Base-by-base conservation (phyloP, 2,329 filamentous ascomycete species). In the Plectosphaerella sp. region DNA sequence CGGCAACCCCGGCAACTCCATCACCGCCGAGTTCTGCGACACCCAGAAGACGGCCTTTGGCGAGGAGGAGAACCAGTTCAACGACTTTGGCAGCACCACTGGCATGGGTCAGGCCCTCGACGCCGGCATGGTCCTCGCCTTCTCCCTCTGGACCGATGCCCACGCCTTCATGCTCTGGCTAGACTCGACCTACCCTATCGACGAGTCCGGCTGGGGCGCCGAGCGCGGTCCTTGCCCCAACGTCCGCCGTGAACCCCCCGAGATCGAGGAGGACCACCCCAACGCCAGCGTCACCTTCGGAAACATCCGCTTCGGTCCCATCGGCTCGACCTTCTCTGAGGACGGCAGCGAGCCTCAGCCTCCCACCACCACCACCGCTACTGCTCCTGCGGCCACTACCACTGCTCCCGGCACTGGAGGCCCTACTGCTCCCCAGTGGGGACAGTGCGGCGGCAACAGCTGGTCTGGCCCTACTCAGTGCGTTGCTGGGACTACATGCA, bases 161-260 rank as follows among this genome's bases (percentile, higher is more conserved):
- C 68, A 79, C 54, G 71, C 80, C 62, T 78, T 86, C 71, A 89
- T 90, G 86, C 78, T 87, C 62, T 90, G 87, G 87, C 80, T 91
- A 61, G 87, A 90, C 73, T 81, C 79, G 54, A 79, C 72, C 64
- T 87, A 80, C 73, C 85, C 86, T 43, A 72, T 73, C 54, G 66
- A 70, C 56, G 60, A 71, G 25, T 73, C 71, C 49, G 58, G 55
- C 3, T 71, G 72, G 24, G 82, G 83, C 58, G 66, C 72, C 50
- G 69, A 69, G 43, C 79, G 83, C 60, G 83, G 83, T 48, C 69
- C 72, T 33, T 86, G 83, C 66, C 52, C 72, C 48, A 74, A 70
- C 45, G 69, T 64, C 58, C 78, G 77, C 22, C 82, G 82, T 43
- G 72, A 68, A 16, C 82, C 82, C 33, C 52, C 63, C 25, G 72